phyloP scores from a whole-genome alignment of 768 basidiomycete genomes.

The Nidularia pulvinata region DNA sequence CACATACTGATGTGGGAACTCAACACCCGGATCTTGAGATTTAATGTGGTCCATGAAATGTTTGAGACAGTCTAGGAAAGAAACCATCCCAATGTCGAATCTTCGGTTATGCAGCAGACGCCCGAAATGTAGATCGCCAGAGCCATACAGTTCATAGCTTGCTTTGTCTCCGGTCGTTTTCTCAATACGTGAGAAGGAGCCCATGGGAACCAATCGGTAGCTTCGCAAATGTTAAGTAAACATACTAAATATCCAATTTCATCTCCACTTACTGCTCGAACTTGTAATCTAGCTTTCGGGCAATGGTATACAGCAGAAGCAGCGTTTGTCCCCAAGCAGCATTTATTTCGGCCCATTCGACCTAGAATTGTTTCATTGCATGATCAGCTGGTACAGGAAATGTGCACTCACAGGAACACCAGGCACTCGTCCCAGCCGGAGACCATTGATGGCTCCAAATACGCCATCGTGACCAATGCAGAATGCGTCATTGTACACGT shows the following conservation, averaged over 20 bases:
- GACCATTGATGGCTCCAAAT: constrained; percentile 97
- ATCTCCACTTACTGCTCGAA: constrained; percentile 73
- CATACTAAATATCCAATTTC: not conserved
- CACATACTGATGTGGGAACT: constrained; percentile 88
- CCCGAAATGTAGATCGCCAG: constrained; percentile 88
- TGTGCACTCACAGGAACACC: constrained; percentile 65
- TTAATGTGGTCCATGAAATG: constrained; percentile 89
- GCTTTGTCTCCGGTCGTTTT: constrained; percentile 79
- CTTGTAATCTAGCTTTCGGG: constrained; percentile 86
- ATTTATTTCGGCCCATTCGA: constrained; percentile 99
- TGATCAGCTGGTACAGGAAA: not conserved
- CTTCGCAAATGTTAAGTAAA: constrained; percentile 32
- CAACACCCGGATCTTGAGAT: constrained; percentile 66
- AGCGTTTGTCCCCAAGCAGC: constrained; percentile 98
- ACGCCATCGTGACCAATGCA: constrained; percentile 94
- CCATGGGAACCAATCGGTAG: constrained; percentile 91
- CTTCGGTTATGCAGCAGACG: constrained; percentile 92
- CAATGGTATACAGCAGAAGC: constrained; percentile 89
- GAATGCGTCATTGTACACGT: constrained; percentile 96
- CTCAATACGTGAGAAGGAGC: constrained; percentile 93
- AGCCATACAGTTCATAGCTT: constrained; percentile 91
- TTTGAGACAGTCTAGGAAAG: constrained; percentile 92
- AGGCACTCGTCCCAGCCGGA: constrained; percentile 87
- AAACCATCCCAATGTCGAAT: constrained; percentile 96
- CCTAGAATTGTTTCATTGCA: constrained; percentile 39